Percentiles rank a stretch among this genome's conserved stretches.
Evolutionary conservation across 2,329 filamentous ascomycete genomes (phyloP).

Genomic region (Epichloe sibirici): DNA sequence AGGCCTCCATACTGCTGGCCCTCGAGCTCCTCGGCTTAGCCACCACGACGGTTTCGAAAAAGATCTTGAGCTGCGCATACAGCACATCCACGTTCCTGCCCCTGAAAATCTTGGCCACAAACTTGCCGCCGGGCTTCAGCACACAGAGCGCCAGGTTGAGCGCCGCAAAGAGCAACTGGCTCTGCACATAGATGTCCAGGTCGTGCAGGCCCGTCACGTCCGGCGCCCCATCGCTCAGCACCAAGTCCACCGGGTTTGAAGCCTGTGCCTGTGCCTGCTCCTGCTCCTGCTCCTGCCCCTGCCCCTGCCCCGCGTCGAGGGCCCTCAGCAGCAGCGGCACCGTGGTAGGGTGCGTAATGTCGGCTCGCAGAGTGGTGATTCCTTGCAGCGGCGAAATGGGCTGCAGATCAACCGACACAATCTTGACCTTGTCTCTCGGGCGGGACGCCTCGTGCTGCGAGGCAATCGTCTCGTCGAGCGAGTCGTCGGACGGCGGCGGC

Average conservation of each 20-base stretch:
- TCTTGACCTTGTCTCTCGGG: conserved; percentile 65
- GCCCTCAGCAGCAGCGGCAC: conserved; percentile 79
- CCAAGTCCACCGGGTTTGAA: conserved; percentile 75
- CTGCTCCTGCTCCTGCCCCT: conserved; percentile 24
- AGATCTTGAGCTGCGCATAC: conserved; percentile 84
- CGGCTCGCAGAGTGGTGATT: conserved; percentile 82
- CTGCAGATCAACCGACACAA: conserved; percentile 90
- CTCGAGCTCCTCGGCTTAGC: conserved; percentile 89
- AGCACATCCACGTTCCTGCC: conserved; percentile 91
- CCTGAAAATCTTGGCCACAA: conserved; percentile 96
- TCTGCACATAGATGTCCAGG: conserved; percentile 95
- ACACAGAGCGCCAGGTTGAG: conserved; percentile 90
- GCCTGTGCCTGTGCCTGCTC: conserved; percentile 21
- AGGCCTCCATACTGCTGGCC: conserved; percentile 94
- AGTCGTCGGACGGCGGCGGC: not conserved
- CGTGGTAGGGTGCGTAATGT: conserved; percentile 94
- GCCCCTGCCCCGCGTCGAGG: conserved; percentile 48
- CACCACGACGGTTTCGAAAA: conserved; percentile 75
- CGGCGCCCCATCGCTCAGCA: conserved; percentile 88
- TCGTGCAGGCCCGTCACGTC: conserved; percentile 96
- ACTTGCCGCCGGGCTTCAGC: conserved; percentile 82
- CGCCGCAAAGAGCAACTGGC: conserved; percentile 85
- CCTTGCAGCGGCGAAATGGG: conserved; percentile 90
- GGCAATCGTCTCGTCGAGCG: not conserved
- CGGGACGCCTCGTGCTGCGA: conserved; percentile 10